phyloP scores from a whole-genome alignment of 768 basidiomycete genomes.

The Psilocybe cyanescens region DNA sequence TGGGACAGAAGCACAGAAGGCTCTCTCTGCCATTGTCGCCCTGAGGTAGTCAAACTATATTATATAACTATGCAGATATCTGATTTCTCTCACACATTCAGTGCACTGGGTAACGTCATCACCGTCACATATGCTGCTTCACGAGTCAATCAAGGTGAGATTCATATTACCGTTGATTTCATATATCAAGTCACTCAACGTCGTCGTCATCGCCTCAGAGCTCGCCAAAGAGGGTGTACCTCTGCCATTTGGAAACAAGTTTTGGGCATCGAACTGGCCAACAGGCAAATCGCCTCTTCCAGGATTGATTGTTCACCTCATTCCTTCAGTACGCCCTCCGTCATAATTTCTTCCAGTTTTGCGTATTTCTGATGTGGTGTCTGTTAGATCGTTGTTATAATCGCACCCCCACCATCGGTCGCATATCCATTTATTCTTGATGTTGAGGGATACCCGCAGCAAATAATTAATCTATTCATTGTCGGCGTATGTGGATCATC shows the following conservation, averaged over 20 bases:
- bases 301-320: slow-evolving; percentile 57
- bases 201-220: slow-evolving; percentile 32
- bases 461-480: slow-evolving; percentile 61
- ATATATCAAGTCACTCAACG: neutral
- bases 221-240: slow-evolving; percentile 68
- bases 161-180: neutral
- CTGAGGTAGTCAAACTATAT: slow-evolving; percentile 42
- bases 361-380: neutral
- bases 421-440: slow-evolving; percentile 68
- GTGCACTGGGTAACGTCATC: slow-evolving; percentile 31
- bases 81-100: neutral
- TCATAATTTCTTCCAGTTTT: neutral
- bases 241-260: slow-evolving; percentile 58
- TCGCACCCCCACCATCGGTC: slow-evolving; percentile 54
- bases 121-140: slow-evolving; percentile 49
- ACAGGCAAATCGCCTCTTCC: slow-evolving; percentile 60
- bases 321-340: slow-evolving; percentile 45
- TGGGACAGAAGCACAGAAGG: slow-evolving; percentile 52
- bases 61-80: too few relatives aligned
- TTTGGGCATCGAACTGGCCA: slow-evolving; percentile 69
- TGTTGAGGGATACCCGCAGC: slow-evolving; percentile 53
- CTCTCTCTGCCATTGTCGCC: slow-evolving; percentile 60
- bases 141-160: slow-evolving; percentile 53
- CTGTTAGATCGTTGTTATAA: slow-evolving; percentile 49
- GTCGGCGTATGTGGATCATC: slow-evolving; percentile 43